Conservation (phyloP, 176 grass and related monocot genomes). For the Pontederia paniculata region DNA sequence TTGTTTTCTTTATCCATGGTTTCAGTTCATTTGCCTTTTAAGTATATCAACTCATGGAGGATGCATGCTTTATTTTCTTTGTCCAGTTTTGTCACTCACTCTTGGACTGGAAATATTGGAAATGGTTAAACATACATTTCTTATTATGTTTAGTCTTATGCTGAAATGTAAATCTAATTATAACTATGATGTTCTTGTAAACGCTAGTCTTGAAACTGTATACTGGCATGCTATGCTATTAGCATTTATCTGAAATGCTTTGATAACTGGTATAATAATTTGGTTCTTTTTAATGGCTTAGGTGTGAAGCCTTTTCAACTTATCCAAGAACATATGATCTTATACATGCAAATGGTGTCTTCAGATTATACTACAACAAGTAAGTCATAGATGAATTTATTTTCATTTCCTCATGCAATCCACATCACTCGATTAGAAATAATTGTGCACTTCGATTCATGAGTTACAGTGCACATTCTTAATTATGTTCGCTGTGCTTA, state of each 20-base stretch:
- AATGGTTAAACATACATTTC: not conserved
- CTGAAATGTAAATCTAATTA: not conserved
- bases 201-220: not conserved
- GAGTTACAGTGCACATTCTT: too few relatives aligned
- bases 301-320: conserved; percentile 10
- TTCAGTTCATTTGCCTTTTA: too few relatives aligned
- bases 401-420: not conserved
- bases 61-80: too few relatives aligned
- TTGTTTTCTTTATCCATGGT: too few relatives aligned
- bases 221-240: too few relatives aligned
- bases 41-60: too few relatives aligned
- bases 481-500: not conserved
- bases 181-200: not conserved
- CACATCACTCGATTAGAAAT: too few relatives aligned
- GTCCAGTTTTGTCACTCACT: too few relatives aligned
- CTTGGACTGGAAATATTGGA: not conserved
- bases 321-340: conserved; percentile 8
- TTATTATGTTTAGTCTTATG: too few relatives aligned
- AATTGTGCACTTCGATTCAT: too few relatives aligned
- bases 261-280: too few relatives aligned
- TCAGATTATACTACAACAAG: conserved; percentile 6
- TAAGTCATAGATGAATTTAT: not conserved
- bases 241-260: too few relatives aligned
- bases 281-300: not conserved
- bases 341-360: conserved; percentile 6